Evolutionary conservation across 495 filamentous ascomycete species (phyloP).

Genomic region (Articulospora tetracladia): DNA sequence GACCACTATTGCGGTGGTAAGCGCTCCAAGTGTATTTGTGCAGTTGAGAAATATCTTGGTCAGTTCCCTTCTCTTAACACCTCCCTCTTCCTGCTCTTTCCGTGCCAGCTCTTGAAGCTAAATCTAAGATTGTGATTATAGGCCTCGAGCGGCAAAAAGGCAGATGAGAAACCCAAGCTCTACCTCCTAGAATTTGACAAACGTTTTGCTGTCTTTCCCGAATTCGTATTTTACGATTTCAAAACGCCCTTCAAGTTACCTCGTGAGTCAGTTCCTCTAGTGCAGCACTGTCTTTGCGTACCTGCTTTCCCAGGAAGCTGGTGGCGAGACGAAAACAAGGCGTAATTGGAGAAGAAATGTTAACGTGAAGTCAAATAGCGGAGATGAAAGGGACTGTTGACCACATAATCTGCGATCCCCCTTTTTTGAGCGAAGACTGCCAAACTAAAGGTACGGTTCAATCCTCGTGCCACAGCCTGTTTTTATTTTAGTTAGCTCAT

Average conservation of each 20-base stretch:
- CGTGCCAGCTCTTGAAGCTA: neutral
- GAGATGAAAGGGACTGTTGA: conserved; percentile 61
- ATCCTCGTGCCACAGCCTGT: neutral
- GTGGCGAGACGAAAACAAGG: too few species aligned
- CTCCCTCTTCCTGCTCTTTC: neutral
- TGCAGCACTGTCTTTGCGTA: too few species aligned
- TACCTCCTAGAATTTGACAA: conserved; percentile 67
- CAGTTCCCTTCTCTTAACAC: conserved; percentile 20
- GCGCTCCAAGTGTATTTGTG: conserved; percentile 73
- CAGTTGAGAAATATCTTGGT: conserved; percentile 66
- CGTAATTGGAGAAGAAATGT: neutral
- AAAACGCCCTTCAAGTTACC: conserved; percentile 59
- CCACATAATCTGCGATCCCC: conserved; percentile 70
- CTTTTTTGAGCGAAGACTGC: conserved; percentile 75
- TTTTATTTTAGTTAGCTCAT: neutral
- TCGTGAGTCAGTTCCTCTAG: conserved; percentile 30
- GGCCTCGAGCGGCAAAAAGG: conserved; percentile 27
- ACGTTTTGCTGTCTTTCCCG: conserved; percentile 64
- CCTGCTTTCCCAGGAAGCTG: too few species aligned
- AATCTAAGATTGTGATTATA: conserved; percentile 10
- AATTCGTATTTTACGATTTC: conserved; percentile 74
- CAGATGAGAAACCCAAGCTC: conserved; percentile 45
- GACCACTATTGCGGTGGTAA: conserved; percentile 61
- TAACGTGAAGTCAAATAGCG: conserved; percentile 21
- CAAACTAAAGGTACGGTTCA: conserved; percentile 63